These are phyloP conservation scores for Firmiana major DNA, from an alignment of 345 rosid genomes.

Conservation along the genomic window DNA sequence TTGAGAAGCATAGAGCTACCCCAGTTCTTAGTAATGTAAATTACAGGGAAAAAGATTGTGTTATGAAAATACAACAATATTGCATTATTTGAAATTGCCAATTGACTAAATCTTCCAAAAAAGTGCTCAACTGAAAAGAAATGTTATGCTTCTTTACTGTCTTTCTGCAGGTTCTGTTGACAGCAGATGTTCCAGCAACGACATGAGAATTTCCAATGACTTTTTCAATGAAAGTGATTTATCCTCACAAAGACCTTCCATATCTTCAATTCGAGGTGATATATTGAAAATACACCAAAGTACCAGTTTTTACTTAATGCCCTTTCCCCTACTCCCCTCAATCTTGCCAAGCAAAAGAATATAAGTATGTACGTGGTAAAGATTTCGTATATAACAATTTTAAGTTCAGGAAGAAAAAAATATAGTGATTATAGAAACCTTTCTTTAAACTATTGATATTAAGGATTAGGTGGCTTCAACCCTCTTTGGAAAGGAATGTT, in stretches of 20 bases:
- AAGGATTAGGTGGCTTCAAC: not conserved
- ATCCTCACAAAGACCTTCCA: not conserved
- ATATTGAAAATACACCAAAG: not conserved
- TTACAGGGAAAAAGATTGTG: not conserved
- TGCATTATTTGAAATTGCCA: not conserved
- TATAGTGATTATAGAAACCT: not conserved
- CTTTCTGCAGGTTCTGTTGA: constrained; percentile 25
- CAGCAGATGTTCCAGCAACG: constrained; percentile 17
- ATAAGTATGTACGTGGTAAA: not conserved
- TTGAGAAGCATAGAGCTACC: not conserved
- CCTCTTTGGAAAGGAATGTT: not conserved
- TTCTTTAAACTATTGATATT: not conserved
- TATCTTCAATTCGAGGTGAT: constrained; percentile 2
- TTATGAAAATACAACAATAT: not conserved
- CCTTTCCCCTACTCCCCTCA: not conserved
- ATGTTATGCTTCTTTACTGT: not conserved
- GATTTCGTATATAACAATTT: not conserved
- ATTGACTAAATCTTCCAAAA: not conserved
- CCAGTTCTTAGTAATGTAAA: not conserved
- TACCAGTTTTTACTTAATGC: not conserved
- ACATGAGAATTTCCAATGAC: not conserved
- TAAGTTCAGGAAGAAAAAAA: not conserved
- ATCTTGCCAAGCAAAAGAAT: not conserved
- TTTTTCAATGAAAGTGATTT: constrained; percentile 6
- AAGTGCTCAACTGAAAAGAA: not conserved